Evolutionary conservation across 2,329 filamentous ascomycete species (phyloP).

Genomic region (Colletotrichum eremochloae): DNA sequence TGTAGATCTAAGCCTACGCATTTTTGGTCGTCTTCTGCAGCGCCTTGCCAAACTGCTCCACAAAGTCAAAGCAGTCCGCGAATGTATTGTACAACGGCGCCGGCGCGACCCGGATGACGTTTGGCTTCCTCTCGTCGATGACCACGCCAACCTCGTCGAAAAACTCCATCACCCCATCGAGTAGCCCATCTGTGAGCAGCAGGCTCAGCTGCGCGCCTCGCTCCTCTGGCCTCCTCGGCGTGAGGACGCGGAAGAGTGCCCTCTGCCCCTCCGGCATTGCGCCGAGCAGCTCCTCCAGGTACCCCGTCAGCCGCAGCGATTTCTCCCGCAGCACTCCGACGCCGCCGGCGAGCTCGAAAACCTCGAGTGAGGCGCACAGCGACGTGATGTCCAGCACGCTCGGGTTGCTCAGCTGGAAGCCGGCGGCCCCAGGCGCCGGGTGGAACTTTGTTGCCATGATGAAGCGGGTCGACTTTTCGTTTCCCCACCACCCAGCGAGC

Average conservation of each 20-base stretch:
- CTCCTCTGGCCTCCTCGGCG: constrained; percentile 71
- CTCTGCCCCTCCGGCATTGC: constrained; percentile 46
- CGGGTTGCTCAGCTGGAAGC: constrained; percentile 89
- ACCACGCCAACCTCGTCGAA: constrained; percentile 77
- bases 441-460: constrained; percentile 86
- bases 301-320: constrained; percentile 76
- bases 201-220: constrained; percentile 85
- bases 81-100: constrained; percentile 86
- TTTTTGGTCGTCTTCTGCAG: constrained; percentile 31
- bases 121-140: constrained; percentile 83
- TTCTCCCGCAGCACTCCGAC: constrained; percentile 74
- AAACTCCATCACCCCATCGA: constrained; percentile 73
- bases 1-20: background rate
- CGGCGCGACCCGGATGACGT: constrained; percentile 84
- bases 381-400: constrained; percentile 79
- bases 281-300: constrained; percentile 75
- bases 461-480: constrained; percentile 81
- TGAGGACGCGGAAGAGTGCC: constrained; percentile 70
- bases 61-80: constrained; percentile 64
- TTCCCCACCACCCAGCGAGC: constrained; percentile 89
- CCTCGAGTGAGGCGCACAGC: constrained; percentile 76
- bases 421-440: constrained; percentile 82
- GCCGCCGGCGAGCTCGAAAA: constrained; percentile 76
- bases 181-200: constrained; percentile 71
- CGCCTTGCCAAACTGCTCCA: constrained; percentile 46